Base-by-base conservation (phyloP, 768 basidiomycete species). In the Neoboletus magnificus region DNA sequence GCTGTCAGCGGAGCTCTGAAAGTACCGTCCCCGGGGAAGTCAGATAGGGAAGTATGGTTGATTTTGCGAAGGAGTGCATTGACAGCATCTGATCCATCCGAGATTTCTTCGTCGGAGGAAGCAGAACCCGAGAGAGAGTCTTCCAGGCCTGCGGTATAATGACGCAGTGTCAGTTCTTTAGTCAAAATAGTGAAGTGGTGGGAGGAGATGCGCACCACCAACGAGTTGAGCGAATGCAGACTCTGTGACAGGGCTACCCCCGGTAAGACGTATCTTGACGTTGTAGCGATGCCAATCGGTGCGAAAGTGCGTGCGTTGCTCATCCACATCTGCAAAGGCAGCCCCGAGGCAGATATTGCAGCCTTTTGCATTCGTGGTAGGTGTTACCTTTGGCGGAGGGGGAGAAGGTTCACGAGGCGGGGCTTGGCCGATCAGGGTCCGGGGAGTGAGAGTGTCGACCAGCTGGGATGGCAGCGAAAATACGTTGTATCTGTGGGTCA, bases 211-310 rank as follows among this genome's bases (percentile, higher is more conserved):
- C 81, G 37, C 65, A 94, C 96, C 86, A 62, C 93, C 93, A 7
- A 97, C 79, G 40, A 98, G 78, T 52, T 84, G 81, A 22, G 82
- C 74, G 64, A 96, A 99, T 18, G 84, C 80, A 27, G 79, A 67
- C 66, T 93, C 90, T 0, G 82, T 75, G 22, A 93, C 83, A 25
- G 85, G 71, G 22, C 77, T 75, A 11, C 82, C 80, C 7, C 86
- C 87, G 48, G 78, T 74, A 47, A 93, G 73, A 53, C 85, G 85
- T 45, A 83, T 80, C 73, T 96, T 97, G 62, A 94, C 90, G 69
- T 98, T 98, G 75, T 96, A 98, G 55, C 94, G 83, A 79, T 99
- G 96, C 97, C 96, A 98, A 71, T 99, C 96, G 11, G 91, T 91
- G 62, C 86, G 84, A 70, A 91, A 97, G 72, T 98, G 96, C 1